Evolutionary conservation across 1,139 yeast genomes (phyloP).

Genomic region (Nematodospora anomalae): DNA sequence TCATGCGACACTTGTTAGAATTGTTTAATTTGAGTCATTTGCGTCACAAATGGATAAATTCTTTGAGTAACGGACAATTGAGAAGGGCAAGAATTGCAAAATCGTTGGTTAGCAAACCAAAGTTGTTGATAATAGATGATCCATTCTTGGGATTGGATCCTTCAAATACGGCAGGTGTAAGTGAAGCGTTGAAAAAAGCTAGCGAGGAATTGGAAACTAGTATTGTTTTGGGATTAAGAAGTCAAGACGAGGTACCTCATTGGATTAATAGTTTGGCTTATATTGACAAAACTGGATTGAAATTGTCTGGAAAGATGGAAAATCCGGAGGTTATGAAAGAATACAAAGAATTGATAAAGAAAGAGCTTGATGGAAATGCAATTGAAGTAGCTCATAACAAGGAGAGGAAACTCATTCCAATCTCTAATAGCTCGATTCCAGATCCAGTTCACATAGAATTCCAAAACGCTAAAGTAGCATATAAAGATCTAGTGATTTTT

Average conservation of each 20-base stretch:
- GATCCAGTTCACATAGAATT: slow-evolving; percentile 53
- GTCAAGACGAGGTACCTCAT: slow-evolving; percentile 70
- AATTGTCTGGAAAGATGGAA: slow-evolving; percentile 45
- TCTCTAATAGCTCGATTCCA: slow-evolving; percentile 9
- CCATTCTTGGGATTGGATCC: slow-evolving; percentile 93
- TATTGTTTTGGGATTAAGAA: slow-evolving; percentile 70
- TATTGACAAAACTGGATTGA: slow-evolving; percentile 56
- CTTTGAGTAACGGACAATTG: slow-evolving; percentile 90
- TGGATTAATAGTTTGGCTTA: slow-evolving; percentile 78
- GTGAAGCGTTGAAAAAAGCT: slow-evolving; percentile 36
- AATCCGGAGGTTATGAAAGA: slow-evolving; percentile 9
- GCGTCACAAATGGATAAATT: slow-evolving; percentile 74
- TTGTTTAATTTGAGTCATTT: slow-evolving; percentile 57
- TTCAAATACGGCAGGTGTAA: slow-evolving; percentile 58
- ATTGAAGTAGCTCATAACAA: too few species aligned
- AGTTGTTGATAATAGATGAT: slow-evolving; percentile 74
- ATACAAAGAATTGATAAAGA: slow-evolving; percentile 1
- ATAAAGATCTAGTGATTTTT: slow-evolving; percentile 62
- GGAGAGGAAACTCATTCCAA: slow-evolving; percentile 7
- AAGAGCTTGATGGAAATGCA: slow-evolving; percentile 9
- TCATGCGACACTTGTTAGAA: slow-evolving; percentile 45
- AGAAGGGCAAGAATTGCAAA: slow-evolving; percentile 86
- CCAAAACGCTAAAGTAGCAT: slow-evolving; percentile 61
- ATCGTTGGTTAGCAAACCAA: slow-evolving; percentile 65
- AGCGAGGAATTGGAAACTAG: slow-evolving; percentile 28